These are phyloP conservation scores for Fusarium verrucosum DNA, from an alignment of 2,329 filamentous ascomycete genomes.

Conservation along the genomic window DNA sequence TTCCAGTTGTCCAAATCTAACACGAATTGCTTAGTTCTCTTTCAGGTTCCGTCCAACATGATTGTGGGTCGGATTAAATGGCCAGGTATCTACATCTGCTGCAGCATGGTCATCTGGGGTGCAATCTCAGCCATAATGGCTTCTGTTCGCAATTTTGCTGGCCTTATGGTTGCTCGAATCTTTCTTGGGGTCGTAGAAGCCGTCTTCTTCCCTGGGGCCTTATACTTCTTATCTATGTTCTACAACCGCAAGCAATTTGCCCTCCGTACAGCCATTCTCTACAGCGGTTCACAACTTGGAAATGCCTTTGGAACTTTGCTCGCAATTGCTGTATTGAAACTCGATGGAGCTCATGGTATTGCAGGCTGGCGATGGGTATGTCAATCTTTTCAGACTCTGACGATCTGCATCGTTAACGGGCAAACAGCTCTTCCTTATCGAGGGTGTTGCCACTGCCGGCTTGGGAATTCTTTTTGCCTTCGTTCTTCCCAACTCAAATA, in stretches of 20 bases:
- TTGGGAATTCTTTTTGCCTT: slow-evolving; percentile 7
- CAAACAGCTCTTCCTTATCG: slow-evolving; percentile 14
- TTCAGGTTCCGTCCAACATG: slow-evolving; percentile 35
- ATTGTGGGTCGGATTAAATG: neutral
- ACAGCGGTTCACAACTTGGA: slow-evolving; percentile 9
- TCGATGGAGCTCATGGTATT: slow-evolving; percentile 5
- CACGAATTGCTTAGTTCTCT: slow-evolving; percentile 4
- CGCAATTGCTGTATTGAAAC: neutral
- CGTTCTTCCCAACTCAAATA: slow-evolving; percentile 8
- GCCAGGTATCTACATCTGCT: slow-evolving; percentile 2
- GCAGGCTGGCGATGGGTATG: slow-evolving; percentile 17
- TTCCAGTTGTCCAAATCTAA: neutral
- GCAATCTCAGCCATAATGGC: neutral
- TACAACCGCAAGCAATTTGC: slow-evolving; percentile 14
- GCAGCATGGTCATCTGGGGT: slow-evolving; percentile 1
- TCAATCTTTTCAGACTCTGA: neutral
- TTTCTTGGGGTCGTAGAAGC: slow-evolving; percentile 19
- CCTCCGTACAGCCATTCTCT: slow-evolving; percentile 4
- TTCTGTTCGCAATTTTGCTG: neutral
- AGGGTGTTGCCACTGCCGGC: slow-evolving; percentile 5
- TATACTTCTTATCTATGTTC: slow-evolving; percentile 10
- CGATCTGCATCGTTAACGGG: neutral
- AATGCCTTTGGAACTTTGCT: slow-evolving; percentile 12
- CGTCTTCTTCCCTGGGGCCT: slow-evolving; percentile 8
- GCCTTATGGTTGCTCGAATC: slow-evolving; percentile 1